A percentile compares a stretch with the other conserved stretches of the same genome.
Conservation (phyloP, 2,329 filamentous ascomycete genomes). For the Alternaria burnsii region DNA sequence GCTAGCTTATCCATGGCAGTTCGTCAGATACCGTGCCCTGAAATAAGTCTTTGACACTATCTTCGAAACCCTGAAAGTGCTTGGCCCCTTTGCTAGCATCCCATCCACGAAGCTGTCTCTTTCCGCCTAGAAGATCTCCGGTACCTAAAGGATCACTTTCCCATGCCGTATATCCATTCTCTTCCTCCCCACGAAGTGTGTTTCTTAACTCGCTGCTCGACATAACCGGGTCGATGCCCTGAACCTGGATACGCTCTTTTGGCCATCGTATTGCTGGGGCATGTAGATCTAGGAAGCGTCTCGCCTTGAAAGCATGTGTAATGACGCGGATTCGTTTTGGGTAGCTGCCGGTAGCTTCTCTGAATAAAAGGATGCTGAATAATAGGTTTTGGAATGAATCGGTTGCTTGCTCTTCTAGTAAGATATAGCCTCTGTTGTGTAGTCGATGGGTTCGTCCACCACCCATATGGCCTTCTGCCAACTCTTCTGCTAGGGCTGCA, state of each 20-base stretch:
- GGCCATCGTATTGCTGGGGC: constrained; percentile 57
- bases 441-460: constrained; percentile 36
- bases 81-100: constrained; percentile 25
- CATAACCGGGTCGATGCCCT: constrained; percentile 58
- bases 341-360: constrained; percentile 50
- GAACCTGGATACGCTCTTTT: constrained; percentile 49
- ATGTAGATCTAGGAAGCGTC: constrained; percentile 53
- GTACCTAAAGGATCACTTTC: constrained; percentile 52
- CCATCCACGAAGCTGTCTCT: constrained; percentile 55
- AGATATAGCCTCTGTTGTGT: constrained; percentile 56
- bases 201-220: constrained; percentile 45
- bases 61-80: constrained; percentile 38
- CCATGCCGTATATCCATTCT: constrained; percentile 51
- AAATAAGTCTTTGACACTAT: constrained; percentile 39
- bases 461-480: constrained; percentile 32
- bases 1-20: constrained; percentile 38
- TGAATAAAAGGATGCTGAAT: constrained; percentile 72
- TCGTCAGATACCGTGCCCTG: constrained; percentile 27
- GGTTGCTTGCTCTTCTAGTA: constrained; percentile 75
- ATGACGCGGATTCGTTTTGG: constrained; percentile 55
- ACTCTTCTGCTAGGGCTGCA: constrained; percentile 38
- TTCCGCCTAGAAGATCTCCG: constrained; percentile 44
- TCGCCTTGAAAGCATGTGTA: constrained; percentile 59
- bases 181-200: constrained; percentile 49
- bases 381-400: constrained; percentile 89